Evolutionary conservation across 2,329 filamentous ascomycete species (phyloP).

Genomic region (Phyllosticta citriasiana): DNA sequence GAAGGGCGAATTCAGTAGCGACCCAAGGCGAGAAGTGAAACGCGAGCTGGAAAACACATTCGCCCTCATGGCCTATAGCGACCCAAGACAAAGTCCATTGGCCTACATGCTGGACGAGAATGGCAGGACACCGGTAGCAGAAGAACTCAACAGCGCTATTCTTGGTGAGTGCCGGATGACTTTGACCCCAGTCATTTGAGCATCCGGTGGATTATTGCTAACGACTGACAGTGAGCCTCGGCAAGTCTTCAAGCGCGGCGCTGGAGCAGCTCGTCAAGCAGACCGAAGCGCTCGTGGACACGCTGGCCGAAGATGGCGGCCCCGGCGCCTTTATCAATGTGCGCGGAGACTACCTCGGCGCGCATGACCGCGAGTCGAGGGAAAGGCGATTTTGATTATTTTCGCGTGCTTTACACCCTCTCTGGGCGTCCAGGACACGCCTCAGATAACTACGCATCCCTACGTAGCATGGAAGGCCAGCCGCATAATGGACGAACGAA

Average conservation of each 20-base stretch:
- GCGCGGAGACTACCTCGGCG: slow-evolving; percentile 5
- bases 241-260: slow-evolving; percentile 78
- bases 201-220: slow-evolving; percentile 14
- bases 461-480: too few species aligned
- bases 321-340: slow-evolving; percentile 75
- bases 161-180: slow-evolving; percentile 47
- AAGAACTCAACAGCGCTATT: slow-evolving; percentile 90
- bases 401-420: background rate
- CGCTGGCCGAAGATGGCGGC: slow-evolving; percentile 68
- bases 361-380: slow-evolving; percentile 6
- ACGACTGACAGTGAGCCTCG: slow-evolving; percentile 60
- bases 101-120: slow-evolving; percentile 67
- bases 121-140: slow-evolving; percentile 69
- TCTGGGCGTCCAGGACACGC: too few species aligned
- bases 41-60: slow-evolving; percentile 76
- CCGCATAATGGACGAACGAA: too few species aligned
- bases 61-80: slow-evolving; percentile 74
- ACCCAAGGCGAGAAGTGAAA: slow-evolving; percentile 58
- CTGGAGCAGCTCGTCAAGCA: slow-evolving; percentile 80
- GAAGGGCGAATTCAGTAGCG: slow-evolving; percentile 63
- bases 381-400: background rate
- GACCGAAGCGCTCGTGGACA: slow-evolving; percentile 75
- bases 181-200: background rate
- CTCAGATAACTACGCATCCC: too few species aligned
- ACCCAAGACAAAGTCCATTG: slow-evolving; percentile 68